Evolutionary conservation across 1,139 yeast species (phyloP).

Genomic region (Scheffersomyces titani): DNA sequence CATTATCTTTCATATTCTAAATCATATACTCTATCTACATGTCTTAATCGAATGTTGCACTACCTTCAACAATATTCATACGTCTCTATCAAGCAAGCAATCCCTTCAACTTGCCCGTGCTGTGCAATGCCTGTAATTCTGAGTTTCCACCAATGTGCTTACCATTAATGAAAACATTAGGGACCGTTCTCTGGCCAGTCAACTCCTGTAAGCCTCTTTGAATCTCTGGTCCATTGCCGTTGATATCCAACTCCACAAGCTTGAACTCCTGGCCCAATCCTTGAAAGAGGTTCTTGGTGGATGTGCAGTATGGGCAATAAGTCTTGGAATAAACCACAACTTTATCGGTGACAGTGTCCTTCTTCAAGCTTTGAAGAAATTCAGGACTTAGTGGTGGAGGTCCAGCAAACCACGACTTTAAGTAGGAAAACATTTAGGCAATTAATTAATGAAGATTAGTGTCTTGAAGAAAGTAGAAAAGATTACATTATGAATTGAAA

Average conservation of each 20-base stretch:
- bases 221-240: constrained; percentile 16
- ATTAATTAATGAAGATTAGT: too few species aligned
- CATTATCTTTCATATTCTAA: neutral
- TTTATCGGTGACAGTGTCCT: constrained; percentile 16
- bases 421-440: neutral
- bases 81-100: constrained; percentile 3
- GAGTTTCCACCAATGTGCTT: constrained; percentile 21
- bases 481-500: neutral
- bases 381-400: constrained; percentile 17
- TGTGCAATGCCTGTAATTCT: constrained; percentile 14
- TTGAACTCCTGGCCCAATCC: constrained; percentile 16
- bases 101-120: constrained; percentile 10
- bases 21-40: neutral
- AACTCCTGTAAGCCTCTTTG: constrained; percentile 15
- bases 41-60: neutral
- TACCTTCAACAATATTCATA: neutral
- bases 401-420: constrained; percentile 11
- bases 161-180: constrained; percentile 19
- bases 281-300: constrained; percentile 22
- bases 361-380: constrained; percentile 17
- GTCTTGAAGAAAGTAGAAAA: neutral
- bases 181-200: constrained; percentile 20
- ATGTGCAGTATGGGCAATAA: constrained; percentile 31
- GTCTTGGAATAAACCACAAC: constrained; percentile 27
- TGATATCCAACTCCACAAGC: constrained; percentile 24